phyloP scores from a whole-genome alignment of 352 stramenopile genomes.

The Pilasporangium apinafurcum region DNA sequence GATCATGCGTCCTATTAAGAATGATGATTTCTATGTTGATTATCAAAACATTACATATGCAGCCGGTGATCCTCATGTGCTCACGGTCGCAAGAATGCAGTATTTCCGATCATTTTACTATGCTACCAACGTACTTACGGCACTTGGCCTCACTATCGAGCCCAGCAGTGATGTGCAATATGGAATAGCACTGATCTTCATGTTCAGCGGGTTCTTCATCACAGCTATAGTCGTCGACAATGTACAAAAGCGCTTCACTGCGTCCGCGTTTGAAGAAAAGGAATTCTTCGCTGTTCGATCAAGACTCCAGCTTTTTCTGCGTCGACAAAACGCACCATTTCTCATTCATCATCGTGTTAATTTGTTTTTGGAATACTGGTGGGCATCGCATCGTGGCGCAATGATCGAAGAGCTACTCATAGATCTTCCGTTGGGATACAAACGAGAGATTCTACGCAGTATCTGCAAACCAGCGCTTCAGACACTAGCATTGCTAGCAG shows the following conservation, averaged over 20 bases:
- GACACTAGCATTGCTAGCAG: conserved; percentile 16
- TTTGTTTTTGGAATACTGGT: conserved; percentile 44
- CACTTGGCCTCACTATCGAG: conserved; percentile 27
- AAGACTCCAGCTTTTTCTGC: conserved; percentile 37
- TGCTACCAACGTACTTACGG: conserved; percentile 22
- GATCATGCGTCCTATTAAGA: conserved; percentile 3
- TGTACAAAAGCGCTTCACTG: conserved; percentile 43
- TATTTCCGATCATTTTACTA: conserved; percentile 31
- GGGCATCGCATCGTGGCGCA: conserved; percentile 31
- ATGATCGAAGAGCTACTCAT: conserved; percentile 28
- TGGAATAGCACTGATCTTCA: conserved; percentile 30
- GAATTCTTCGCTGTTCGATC: conserved; percentile 33
- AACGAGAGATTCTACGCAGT: conserved; percentile 26
- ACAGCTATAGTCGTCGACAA: conserved; percentile 44
- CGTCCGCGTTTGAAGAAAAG: conserved; percentile 40
- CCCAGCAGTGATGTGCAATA: conserved; percentile 30
- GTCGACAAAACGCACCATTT: conserved; percentile 28
- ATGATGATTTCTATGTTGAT: conserved; percentile 7
- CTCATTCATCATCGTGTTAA: conserved; percentile 35
- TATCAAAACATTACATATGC: conserved; percentile 12
- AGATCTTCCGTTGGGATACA: conserved; percentile 21
- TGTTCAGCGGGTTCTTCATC: conserved; percentile 44
- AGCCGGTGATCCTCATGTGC: conserved; percentile 6
- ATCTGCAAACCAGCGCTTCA: conserved; percentile 28
- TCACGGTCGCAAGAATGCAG: conserved; percentile 14